Conservation (phyloP, 1,139 yeast genomes). For the Wickerhamiella infanticola region DNA sequence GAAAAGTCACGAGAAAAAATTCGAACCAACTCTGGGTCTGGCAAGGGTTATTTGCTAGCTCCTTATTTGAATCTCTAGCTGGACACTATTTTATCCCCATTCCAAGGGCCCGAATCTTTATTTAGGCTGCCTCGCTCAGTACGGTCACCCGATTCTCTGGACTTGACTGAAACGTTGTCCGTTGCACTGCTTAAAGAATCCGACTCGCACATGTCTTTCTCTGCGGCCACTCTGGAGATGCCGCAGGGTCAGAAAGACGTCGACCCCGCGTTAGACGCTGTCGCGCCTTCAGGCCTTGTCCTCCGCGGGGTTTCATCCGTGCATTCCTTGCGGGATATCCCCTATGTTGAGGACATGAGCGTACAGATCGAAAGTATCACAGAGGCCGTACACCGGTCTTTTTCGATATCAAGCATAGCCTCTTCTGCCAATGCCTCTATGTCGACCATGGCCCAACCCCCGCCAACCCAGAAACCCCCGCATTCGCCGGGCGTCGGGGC, state of each 20-base stretch:
- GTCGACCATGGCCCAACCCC: background rate
- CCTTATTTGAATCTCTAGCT: too few species aligned
- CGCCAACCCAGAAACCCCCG: background rate
- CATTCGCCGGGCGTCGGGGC: background rate
- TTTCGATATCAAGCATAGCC: background rate
- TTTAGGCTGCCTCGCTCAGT: too few species aligned
- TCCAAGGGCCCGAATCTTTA: too few species aligned
- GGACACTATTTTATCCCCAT: too few species aligned
- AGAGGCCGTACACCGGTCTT: conserved; percentile 1
- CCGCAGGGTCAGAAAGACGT: background rate
- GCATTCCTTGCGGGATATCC: conserved; percentile 14
- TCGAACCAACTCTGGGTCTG: too few species aligned
- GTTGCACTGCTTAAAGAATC: background rate
- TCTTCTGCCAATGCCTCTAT: conserved; percentile 1
- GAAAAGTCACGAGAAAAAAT: too few species aligned
- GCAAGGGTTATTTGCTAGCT: too few species aligned
- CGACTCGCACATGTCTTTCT: background rate
- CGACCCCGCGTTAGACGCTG: background rate
- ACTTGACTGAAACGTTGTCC: background rate
- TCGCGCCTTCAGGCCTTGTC: background rate
- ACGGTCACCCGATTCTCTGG: background rate
- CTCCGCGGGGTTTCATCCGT: conserved; percentile 9
- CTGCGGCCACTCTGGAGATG: background rate
- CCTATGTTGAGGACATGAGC: conserved; percentile 9
- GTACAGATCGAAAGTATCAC: background rate